Evolutionary conservation across 2,329 filamentous ascomycete genomes (phyloP), one percentile per base, ranked within the genome.

Genomic region (Akanthomyces muscarius): DNA sequence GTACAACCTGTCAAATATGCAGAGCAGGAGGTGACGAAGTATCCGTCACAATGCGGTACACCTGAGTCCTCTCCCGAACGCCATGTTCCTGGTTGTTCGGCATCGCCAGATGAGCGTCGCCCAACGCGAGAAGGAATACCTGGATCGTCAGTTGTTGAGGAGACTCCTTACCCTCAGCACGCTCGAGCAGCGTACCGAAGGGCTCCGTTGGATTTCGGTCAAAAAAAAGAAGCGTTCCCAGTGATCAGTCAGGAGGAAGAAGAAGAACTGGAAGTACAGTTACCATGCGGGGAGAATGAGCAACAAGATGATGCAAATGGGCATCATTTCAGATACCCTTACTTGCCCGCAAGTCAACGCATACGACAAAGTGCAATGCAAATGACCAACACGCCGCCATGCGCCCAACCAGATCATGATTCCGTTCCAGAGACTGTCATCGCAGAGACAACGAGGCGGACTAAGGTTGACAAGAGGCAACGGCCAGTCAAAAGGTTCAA

Each of bases 251-350:
- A 25, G 23, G 38, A 59, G 23, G 64, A 70, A 10, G 75, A 77
- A 25, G 74, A 77, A 16, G 74, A 76, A 10, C 63, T 77, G n/a
- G 77, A 78, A 53, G 70, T 72, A 53, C 70, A 71, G 42, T 65
- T 76, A 5, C 75, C 75, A 1, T 70, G 70, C 44, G 72, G 70
- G 7, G 68, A 70, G 16, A 61, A 65, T 44, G 59, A 55, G 30
- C 28, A 33, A 42, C 14, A 48, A 2, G 25, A 56, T 33, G 50
- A 30, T 30, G 33, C 45, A 4, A 4, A 11, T 10, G 38, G 50
- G 18, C 10, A 16, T 28, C 44, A n/a, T 18, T 28, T 50, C 21
- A 8, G 6, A 21, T 4, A 42, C n/a, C 23, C 18, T 55, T 14
- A 11, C 51, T 14, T n/a, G 54, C 18, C 3, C 28, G 18, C 28